phyloP scores from a whole-genome alignment of 2,329 filamentous ascomycete genomes.

The Magnaporthiopsis poae region DNA sequence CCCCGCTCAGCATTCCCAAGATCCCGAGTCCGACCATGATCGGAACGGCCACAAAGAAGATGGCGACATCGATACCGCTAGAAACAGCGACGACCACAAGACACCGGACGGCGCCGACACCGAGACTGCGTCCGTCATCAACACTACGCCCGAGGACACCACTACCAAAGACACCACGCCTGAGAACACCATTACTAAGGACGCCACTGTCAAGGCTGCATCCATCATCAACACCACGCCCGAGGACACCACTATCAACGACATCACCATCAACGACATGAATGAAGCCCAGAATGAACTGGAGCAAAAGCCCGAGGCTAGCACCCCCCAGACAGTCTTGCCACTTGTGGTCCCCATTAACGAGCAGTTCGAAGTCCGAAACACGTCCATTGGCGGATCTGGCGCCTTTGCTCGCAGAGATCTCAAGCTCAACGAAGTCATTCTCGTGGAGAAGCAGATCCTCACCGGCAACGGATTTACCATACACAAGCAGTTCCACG shows the following conservation, averaged over 20 bases:
- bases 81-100: not conserved
- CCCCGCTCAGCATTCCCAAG: not conserved
- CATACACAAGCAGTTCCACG: constrained; percentile 27
- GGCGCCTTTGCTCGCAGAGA: constrained; percentile 36
- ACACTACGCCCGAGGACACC: not conserved
- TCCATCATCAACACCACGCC: too few relatives aligned
- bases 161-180: not conserved
- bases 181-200: too few relatives aligned
- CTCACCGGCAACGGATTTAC: constrained; percentile 22
- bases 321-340: not conserved
- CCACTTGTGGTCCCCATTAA: constrained; percentile 20
- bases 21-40: too few relatives aligned
- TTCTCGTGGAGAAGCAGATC: constrained; percentile 37
- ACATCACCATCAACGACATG: not conserved
- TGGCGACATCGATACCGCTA: too few relatives aligned
- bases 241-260: not conserved
- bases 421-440: constrained; percentile 27
- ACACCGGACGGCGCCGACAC: not conserved
- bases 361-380: constrained; percentile 29
- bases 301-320: not conserved
- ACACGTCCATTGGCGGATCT: constrained; percentile 32
- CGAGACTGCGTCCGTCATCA: not conserved
- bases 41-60: too few relatives aligned
- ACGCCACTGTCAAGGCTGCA: too few relatives aligned
- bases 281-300: not conserved